These are phyloP conservation scores for Ampelomyces quisqualis DNA, from an alignment of 2,329 filamentous ascomycete genomes.

Conservation along the genomic window DNA sequence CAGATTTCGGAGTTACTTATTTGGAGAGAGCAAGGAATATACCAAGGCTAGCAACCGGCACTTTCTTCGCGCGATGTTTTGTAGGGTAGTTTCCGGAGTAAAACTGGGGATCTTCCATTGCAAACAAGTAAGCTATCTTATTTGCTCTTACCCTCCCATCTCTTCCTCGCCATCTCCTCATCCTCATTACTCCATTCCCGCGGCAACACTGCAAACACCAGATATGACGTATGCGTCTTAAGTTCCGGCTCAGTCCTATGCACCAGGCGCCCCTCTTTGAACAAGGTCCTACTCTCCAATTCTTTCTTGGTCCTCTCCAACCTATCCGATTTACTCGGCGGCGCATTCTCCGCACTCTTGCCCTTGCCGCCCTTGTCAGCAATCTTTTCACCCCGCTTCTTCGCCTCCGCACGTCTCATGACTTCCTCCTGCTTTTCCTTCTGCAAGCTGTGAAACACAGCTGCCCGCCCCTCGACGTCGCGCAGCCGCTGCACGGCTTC, in stretches of 20 bases:
- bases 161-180: constrained; percentile 64
- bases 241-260: constrained; percentile 84
- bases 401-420: constrained; percentile 43
- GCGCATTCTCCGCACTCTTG: constrained; percentile 16
- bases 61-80: background rate
- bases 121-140: background rate
- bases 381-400: constrained; percentile 28
- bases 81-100: too few relatives aligned
- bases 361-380: constrained; percentile 19
- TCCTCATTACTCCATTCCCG: constrained; percentile 81
- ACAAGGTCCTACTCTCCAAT: constrained; percentile 47
- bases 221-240: constrained; percentile 95
- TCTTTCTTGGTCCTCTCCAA: constrained; percentile 32
- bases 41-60: constrained; percentile 1
- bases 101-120: background rate
- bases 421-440: constrained; percentile 48
- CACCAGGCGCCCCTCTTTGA: constrained; percentile 73
- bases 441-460: constrained; percentile 59
- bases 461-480: constrained; percentile 69
- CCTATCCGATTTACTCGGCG: constrained; percentile 36
- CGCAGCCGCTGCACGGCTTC: constrained; percentile 75
- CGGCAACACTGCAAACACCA: constrained; percentile 90
- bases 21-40: background rate
- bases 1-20: background rate
- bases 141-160: constrained; percentile 23